Evolutionary conservation across 805 yeast species (phyloP).

Genomic region (Scheffersomyces ergatensis): DNA sequence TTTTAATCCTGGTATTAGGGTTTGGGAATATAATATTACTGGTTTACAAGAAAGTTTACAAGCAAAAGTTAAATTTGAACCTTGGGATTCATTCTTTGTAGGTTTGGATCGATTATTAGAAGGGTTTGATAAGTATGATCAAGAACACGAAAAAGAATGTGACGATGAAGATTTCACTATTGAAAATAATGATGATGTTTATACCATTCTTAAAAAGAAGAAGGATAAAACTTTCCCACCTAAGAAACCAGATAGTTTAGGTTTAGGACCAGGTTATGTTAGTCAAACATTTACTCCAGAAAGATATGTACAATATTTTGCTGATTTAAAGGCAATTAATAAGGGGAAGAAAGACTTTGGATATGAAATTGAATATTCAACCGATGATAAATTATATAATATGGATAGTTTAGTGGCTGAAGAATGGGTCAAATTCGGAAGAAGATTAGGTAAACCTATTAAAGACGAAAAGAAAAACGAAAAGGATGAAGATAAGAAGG

Average conservation of each 20-base stretch:
- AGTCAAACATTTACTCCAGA: constrained; percentile 74
- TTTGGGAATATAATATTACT: constrained; percentile 82
- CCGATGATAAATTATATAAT: constrained; percentile 57
- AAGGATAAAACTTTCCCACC: constrained; percentile 63
- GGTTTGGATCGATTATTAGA: constrained; percentile 38
- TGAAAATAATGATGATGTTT: background rate
- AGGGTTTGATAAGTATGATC: constrained; percentile 26
- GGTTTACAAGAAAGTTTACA: constrained; percentile 34
- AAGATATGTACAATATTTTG: constrained; percentile 68
- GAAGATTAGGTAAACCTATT: constrained; percentile 47
- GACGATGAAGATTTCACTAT: constrained; percentile 2
- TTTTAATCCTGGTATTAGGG: constrained; percentile 76
- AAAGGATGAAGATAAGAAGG: constrained; percentile 5
- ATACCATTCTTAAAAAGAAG: constrained; percentile 6
- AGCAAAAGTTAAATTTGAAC: constrained; percentile 22
- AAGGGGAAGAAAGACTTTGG: constrained; percentile 44
- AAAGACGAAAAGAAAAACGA: constrained; percentile 9
- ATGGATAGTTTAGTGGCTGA: constrained; percentile 56
- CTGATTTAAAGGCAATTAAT: constrained; percentile 56
- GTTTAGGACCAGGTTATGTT: constrained; percentile 74
- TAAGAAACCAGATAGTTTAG: constrained; percentile 49
- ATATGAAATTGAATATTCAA: constrained; percentile 66
- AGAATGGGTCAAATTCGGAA: constrained; percentile 61
- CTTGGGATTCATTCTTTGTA: constrained; percentile 62
- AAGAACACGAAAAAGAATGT: constrained; percentile 15